Evolutionary conservation across 2,329 filamentous ascomycete genomes (phyloP).

Genomic region (Verticillium alfalfae): DNA sequence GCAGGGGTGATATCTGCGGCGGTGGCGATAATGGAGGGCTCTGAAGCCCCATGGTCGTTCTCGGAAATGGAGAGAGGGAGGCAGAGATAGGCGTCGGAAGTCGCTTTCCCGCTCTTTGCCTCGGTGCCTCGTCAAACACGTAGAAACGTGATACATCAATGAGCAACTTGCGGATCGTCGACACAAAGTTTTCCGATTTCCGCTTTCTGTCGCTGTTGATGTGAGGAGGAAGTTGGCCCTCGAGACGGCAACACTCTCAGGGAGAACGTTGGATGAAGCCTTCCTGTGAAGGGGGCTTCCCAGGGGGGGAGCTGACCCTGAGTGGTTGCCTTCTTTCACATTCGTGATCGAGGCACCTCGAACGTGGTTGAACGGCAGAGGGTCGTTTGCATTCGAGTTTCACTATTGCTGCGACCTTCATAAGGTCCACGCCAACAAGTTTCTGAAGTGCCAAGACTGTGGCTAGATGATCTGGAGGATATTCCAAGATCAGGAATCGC

Average conservation of each 20-base stretch:
- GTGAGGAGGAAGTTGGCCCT: conserved; percentile 54
- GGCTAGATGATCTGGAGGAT: conserved; percentile 48
- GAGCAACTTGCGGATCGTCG: conserved; percentile 44
- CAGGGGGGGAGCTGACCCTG: conserved; percentile 5
- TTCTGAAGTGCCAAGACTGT: conserved; percentile 53
- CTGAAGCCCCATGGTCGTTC: conserved; percentile 2
- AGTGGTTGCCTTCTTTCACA: conserved; percentile 5
- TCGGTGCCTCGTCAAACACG: conserved; percentile 26
- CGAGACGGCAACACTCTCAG: conserved; percentile 28
- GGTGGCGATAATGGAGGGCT: conserved; percentile 8
- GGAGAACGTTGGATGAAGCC: background rate
- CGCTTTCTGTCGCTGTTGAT: conserved; percentile 42
- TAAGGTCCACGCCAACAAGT: conserved; percentile 47
- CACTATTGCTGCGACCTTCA: conserved; percentile 56
- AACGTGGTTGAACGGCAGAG: conserved; percentile 31
- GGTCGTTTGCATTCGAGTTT: conserved; percentile 34
- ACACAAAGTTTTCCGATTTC: conserved; percentile 51
- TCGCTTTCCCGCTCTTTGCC: conserved; percentile 5
- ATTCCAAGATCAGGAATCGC: conserved; percentile 54
- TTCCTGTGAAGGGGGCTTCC: background rate
- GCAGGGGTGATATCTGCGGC: background rate
- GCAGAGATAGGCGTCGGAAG: conserved; percentile 21
- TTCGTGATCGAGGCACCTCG: conserved; percentile 24
- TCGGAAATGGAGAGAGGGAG: conserved; percentile 23
- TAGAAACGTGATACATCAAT: conserved; percentile 41